A percentile compares a stretch with the other conserved stretches of the same genome.
Evolutionary conservation across 176 grass and related monocot species (phyloP).

Genomic region (Oryza punctata): DNA sequence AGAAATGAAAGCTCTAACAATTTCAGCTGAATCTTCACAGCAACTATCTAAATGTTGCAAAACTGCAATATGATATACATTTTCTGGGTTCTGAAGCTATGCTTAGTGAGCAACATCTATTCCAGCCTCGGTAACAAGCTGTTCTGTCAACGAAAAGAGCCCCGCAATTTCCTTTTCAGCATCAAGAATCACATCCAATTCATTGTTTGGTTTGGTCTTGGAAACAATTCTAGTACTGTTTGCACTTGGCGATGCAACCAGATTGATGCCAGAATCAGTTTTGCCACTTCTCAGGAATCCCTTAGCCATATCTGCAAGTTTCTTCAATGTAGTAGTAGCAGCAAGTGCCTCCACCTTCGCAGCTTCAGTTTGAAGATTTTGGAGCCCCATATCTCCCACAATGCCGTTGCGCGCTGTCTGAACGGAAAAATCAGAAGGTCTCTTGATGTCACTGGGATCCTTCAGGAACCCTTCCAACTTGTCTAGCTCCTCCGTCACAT

Average conservation of each 20-base stretch:
- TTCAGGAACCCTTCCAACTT: constrained; percentile 38
- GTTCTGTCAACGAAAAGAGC: constrained; percentile 61
- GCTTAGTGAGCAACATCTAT: constrained; percentile 21
- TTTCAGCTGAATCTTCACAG: neutral
- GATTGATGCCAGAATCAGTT: constrained; percentile 21
- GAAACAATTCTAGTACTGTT: constrained; percentile 9
- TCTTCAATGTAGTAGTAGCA: constrained; percentile 43
- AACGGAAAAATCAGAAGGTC: constrained; percentile 10
- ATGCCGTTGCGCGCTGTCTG: constrained; percentile 14
- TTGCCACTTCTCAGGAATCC: constrained; percentile 42
- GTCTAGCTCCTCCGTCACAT: constrained; percentile 45
- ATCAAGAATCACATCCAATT: constrained; percentile 40
- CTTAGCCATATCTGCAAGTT: constrained; percentile 39
- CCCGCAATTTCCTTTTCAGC: constrained; percentile 51
- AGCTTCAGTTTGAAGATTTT: constrained; percentile 39
- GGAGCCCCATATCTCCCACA: constrained; percentile 6
- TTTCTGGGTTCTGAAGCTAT: constrained; percentile 24
- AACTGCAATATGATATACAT: neutral
- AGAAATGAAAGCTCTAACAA: neutral
- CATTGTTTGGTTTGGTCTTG: neutral
- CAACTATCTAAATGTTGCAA: constrained; percentile 8
- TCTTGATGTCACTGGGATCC: constrained; percentile 30
- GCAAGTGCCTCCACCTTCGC: constrained; percentile 48
- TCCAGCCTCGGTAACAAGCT: constrained; percentile 38
- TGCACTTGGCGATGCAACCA: constrained; percentile 13